These are phyloP conservation scores for Huntiella savannae DNA, from an alignment of 2,329 filamentous ascomycete genomes.

Conservation along the genomic window DNA sequence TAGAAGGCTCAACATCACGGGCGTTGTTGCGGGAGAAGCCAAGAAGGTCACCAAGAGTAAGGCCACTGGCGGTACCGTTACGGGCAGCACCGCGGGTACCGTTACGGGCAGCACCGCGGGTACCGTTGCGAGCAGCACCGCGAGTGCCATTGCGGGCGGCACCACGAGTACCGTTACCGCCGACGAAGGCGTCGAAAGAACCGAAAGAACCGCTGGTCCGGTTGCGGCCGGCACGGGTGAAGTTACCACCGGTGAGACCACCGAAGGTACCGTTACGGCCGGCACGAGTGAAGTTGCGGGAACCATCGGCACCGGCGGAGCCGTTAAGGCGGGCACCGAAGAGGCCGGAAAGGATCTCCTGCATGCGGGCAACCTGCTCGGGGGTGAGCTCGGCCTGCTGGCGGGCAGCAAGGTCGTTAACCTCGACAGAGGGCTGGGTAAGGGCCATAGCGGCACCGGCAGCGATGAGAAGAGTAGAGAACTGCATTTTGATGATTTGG, in stretches of 20 bases:
- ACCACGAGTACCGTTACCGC: neutral
- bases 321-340: neutral
- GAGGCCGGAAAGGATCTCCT: neutral
- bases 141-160: neutral
- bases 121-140: neutral
- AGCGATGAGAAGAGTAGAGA: constrained; percentile 22
- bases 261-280: neutral
- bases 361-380: neutral
- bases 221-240: neutral
- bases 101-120: neutral
- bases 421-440: constrained; percentile 23
- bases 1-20: neutral
- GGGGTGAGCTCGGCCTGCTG: neutral
- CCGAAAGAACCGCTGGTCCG: neutral
- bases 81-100: neutral
- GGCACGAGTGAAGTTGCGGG: too few species aligned
- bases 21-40: neutral
- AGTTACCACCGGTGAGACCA: neutral
- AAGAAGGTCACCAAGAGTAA: neutral
- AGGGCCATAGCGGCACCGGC: constrained; percentile 46
- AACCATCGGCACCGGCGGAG: neutral
- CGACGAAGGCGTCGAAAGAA: neutral
- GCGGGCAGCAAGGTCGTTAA: constrained; percentile 16
- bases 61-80: neutral
- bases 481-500: constrained; percentile 2